Conservation (phyloP, 345 rosid genomes). For the Salix koriyanagi region DNA sequence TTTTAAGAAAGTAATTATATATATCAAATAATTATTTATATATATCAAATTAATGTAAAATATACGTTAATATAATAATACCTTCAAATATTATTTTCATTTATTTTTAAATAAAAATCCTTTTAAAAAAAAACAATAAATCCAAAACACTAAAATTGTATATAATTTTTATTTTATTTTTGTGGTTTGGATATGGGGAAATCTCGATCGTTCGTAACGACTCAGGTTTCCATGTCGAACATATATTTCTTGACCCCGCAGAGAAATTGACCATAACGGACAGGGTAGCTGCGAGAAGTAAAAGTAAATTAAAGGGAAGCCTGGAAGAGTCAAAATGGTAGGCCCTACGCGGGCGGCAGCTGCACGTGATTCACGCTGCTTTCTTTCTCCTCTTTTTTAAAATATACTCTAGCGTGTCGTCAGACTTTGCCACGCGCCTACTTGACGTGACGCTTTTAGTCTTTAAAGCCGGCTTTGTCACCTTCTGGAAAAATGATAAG, state of each 20-base stretch:
- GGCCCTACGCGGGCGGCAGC: neutral
- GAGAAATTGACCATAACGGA: neutral
- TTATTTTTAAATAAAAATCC: no score
- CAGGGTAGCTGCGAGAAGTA: neutral
- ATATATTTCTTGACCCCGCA: neutral
- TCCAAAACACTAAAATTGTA: no score
- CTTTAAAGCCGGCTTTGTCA: neutral
- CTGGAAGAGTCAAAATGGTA: neutral
- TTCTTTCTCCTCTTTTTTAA: no score
- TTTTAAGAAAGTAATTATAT: no score
- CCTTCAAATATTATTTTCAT: no score
- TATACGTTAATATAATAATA: no score
- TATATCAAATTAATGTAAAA: no score
- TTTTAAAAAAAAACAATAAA: no score
- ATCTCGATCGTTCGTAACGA: neutral
- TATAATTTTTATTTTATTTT: no score
- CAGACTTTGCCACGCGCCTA: neutral
- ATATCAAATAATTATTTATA: no score
- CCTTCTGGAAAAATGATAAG: neutral
- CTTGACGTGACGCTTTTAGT: neutral
- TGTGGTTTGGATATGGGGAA: neutral
- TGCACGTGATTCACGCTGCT: neutral
- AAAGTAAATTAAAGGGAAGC: neutral
- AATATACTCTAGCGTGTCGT: neutral
- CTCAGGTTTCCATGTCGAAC: neutral